Base-by-base conservation (phyloP, 306 rosid species). In the Abrus pulchellus region DNA sequence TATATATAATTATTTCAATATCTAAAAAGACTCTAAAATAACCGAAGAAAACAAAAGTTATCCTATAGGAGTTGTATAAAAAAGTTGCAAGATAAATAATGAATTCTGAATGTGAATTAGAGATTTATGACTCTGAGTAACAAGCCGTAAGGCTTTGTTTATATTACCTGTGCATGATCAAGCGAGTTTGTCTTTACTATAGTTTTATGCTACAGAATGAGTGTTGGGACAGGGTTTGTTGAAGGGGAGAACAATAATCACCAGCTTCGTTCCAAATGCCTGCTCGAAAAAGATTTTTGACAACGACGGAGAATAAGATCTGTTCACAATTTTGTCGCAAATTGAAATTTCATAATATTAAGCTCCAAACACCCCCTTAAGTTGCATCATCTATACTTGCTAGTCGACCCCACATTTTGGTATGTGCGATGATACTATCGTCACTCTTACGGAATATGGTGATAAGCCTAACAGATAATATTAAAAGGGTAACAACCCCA, bases 321-420 rank as follows among this genome's bases (percentile, higher is more conserved):
- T 45, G 28, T 33, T 52, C 20, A n/a, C 68, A 33, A 57, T 79
- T 60, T 63, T 52, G 28, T 4, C 43, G 13, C 47, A 33, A 76
- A 29, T 59, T 72, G 59, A 29, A 50, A 50, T 53, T 54, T 14
- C 48, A 27, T 32, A 48, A 57, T 52, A 32, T 8, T 32, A 40
- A 62, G 9, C 27, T 59, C 75, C 28, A 64, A 66, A 65, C 67
- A 5, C 56, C 33, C 12, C 54, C 7, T 48, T 41, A 9, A 12
- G 13, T 34, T 14, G 59, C 14, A 68, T 62, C 6, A 41, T 59
- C 41, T 40, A 32, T 56, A 38, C 5, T 1, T 47, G 80, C 64
- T 14, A 29, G 34, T 49, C 29, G 81, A 50, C 78, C 81, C 83
- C 83, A 72, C 85, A 56, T 11, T 54, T 55, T 33, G 66, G 14